These are phyloP conservation scores for Loxodes magnus DNA, from an alignment of 73 alveolate genomes.

Conservation along the genomic window DNA sequence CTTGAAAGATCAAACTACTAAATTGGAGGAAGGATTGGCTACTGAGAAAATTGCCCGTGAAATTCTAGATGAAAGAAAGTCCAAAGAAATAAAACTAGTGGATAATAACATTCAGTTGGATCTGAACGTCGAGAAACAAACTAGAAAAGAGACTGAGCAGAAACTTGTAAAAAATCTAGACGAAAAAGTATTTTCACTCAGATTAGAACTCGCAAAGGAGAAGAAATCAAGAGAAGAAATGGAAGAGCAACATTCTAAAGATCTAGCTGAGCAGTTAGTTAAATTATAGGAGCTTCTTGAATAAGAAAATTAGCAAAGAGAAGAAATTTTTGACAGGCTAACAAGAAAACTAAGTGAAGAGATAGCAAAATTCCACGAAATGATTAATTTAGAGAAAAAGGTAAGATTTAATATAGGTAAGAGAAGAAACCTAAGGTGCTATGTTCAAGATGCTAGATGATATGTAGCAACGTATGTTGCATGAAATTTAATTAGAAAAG, in stretches of 20 bases:
- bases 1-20: constrained; percentile 22
- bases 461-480: constrained; percentile 35
- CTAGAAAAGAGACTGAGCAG: constrained; percentile 35
- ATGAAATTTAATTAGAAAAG: constrained; percentile 33
- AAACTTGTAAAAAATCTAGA: constrained; percentile 32
- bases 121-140: constrained; percentile 36
- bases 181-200: constrained; percentile 34
- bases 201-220: constrained; percentile 58
- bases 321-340: constrained; percentile 26
- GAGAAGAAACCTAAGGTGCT: constrained; percentile 42
- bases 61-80: constrained; percentile 30
- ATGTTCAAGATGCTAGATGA: constrained; percentile 63
- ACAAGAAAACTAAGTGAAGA: constrained; percentile 36
- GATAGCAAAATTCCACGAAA: constrained; percentile 46
- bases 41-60: constrained; percentile 22
- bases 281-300: constrained; percentile 13
- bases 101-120: constrained; percentile 34
- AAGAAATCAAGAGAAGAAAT: constrained; percentile 53
- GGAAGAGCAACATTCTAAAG: constrained; percentile 13
- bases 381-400: constrained; percentile 36
- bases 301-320: constrained; percentile 37
- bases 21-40: constrained; percentile 20
- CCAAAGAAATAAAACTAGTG: constrained; percentile 36
- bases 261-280: constrained; percentile 13
- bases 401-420: no score